Conservation (phyloP, 2,329 filamentous ascomycete species). For the Phaeomoniella chlamydospora region DNA sequence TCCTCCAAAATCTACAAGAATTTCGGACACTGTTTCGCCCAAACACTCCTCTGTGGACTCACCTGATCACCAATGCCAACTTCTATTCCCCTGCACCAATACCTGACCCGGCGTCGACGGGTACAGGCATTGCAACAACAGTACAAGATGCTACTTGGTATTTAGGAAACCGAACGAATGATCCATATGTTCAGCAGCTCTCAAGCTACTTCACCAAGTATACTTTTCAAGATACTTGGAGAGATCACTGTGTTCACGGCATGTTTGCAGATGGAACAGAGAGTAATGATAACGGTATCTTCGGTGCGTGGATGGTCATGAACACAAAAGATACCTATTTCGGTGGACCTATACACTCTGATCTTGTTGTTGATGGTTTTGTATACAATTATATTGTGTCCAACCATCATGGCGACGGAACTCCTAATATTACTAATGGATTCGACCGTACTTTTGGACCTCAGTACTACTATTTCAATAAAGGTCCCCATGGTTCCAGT, state of each 20-base stretch:
- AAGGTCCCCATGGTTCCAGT: slow-evolving; percentile 29
- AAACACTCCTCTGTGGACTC: slow-evolving; percentile 45
- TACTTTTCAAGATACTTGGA: slow-evolving; percentile 44
- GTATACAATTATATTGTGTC: slow-evolving; percentile 51
- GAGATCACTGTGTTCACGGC: slow-evolving; percentile 43
- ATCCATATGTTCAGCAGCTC: slow-evolving; percentile 40
- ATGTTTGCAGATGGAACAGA: slow-evolving; percentile 36
- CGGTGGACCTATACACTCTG: slow-evolving; percentile 47
- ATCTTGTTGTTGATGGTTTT: slow-evolving; percentile 49
- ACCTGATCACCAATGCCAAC: slow-evolving; percentile 42
- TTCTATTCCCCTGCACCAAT: slow-evolving; percentile 40
- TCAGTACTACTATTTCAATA: slow-evolving; percentile 50
- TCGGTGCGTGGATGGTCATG: slow-evolving; percentile 49
- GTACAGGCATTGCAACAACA: slow-evolving; percentile 26
- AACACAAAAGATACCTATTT: slow-evolving; percentile 51
- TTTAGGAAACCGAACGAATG: slow-evolving; percentile 36
- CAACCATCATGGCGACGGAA: slow-evolving; percentile 49
- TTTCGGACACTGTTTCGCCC: slow-evolving; percentile 48
- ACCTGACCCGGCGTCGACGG: slow-evolving; percentile 18
- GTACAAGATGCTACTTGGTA: slow-evolving; percentile 54
- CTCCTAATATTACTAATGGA: slow-evolving; percentile 49
- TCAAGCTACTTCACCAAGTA: slow-evolving; percentile 55
- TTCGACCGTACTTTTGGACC: slow-evolving; percentile 54
- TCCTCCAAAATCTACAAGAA: slow-evolving; percentile 45
- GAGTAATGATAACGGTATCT: slow-evolving; percentile 36